phyloP scores from a whole-genome alignment of 345 rosid species.

The Eucalyptus sideroxylon region DNA sequence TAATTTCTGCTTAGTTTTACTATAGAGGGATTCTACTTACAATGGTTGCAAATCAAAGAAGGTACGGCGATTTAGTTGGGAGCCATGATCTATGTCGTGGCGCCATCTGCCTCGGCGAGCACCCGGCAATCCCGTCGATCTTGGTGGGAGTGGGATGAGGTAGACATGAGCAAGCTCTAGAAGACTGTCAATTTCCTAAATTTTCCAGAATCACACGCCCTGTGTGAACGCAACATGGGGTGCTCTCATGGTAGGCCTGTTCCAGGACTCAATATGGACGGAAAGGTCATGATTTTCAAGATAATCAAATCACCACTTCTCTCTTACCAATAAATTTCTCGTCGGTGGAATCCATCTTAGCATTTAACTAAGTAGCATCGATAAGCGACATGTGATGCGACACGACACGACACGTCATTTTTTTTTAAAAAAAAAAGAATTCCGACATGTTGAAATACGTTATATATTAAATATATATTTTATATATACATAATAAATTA shows the following conservation, averaged over 20 bases:
- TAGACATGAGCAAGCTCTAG: not conserved
- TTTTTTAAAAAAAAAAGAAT: rapidly evolving
- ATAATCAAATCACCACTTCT: not conserved
- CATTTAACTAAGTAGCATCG: not conserved
- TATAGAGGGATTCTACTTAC: not conserved
- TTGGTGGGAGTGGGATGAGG: not conserved
- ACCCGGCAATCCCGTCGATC: not conserved
- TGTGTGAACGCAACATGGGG: not conserved
- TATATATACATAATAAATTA: too few species aligned
- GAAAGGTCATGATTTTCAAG: not conserved
- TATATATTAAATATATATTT: too few species aligned
- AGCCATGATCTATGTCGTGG: not conserved
- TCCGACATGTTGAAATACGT: rapidly evolving
- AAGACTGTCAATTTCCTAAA: not conserved
- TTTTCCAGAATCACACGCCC: not conserved
- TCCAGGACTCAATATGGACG: not conserved
- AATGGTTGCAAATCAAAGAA: not conserved
- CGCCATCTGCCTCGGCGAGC: not conserved
- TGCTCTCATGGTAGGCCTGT: not conserved
- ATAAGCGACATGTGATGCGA: rapidly evolving
- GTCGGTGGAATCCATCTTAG: not conserved
- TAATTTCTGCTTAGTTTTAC: not conserved
- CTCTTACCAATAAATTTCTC: not conserved
- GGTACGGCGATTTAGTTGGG: not conserved
- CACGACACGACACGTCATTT: rapidly evolving